Percentiles rank a stretch among this genome's conserved stretches.
phyloP scores from a whole-genome alignment of 192 early-diverging fungal genomes.

The Rhizophagus sp. region DNA sequence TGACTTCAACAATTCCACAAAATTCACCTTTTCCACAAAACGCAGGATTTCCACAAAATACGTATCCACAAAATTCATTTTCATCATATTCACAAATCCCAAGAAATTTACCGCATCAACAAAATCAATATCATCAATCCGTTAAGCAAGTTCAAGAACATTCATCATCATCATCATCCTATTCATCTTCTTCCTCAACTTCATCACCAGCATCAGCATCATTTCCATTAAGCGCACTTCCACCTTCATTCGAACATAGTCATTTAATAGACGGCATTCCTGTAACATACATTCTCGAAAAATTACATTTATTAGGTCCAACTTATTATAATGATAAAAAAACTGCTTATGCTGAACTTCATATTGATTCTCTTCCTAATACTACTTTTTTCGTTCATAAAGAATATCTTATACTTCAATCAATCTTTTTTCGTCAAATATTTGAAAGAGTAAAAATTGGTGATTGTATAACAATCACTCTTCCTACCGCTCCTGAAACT shows the following conservation, averaged over 20 bases:
- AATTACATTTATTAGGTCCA: slow-evolving; percentile 12
- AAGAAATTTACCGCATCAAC: background rate
- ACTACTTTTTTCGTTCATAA: slow-evolving; percentile 4
- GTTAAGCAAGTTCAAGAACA: background rate
- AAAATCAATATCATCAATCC: background rate
- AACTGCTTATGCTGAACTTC: slow-evolving; percentile 22
- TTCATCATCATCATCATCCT: no score
- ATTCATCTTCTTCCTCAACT: background rate
- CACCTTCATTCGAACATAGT: background rate
- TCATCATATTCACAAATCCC: background rate
- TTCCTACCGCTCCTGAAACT: slow-evolving; percentile 5
- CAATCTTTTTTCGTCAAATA: slow-evolving; percentile 18
- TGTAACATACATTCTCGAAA: slow-evolving; percentile 10
- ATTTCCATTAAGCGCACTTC: background rate
- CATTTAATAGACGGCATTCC: slow-evolving; percentile 4
- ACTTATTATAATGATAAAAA: slow-evolving; percentile 6
- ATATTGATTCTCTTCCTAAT: background rate
- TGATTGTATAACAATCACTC: slow-evolving; percentile 10
- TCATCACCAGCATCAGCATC: background rate
- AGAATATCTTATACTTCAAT: slow-evolving; percentile 26
- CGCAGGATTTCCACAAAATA: background rate
- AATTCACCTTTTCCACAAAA: background rate
- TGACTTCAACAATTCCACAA: background rate
- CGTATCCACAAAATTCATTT: background rate
- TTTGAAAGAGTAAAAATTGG: slow-evolving; percentile 11